Percentiles rank a stretch among this genome's conserved stretches.
These are phyloP conservation scores for Hemileccinum impolitum DNA, from an alignment of 768 basidiomycete genomes.

Conservation along the genomic window DNA sequence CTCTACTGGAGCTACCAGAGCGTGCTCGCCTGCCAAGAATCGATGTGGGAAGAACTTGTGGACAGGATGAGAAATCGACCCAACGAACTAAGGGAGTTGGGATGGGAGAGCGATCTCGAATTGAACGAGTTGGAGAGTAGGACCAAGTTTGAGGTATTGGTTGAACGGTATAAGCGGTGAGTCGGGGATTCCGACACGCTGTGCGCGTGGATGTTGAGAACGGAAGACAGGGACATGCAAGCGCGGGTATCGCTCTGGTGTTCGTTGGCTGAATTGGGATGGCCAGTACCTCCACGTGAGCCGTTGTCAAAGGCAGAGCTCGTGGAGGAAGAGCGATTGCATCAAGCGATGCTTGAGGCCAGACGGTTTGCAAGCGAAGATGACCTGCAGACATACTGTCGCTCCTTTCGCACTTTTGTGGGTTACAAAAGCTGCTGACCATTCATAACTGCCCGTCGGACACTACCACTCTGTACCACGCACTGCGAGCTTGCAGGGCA, in stretches of 20 bases:
- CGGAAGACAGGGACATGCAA: constrained; percentile 55
- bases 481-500: constrained; percentile 10
- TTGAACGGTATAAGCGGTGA: constrained; percentile 57
- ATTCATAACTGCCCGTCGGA: background rate
- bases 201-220: background rate
- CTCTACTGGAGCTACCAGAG: constrained; percentile 59
- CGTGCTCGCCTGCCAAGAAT: constrained; percentile 65
- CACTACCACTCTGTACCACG: background rate
- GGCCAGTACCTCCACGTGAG: constrained; percentile 56
- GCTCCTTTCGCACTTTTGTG: constrained; percentile 57
- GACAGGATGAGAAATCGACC: constrained; percentile 57
- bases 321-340: constrained; percentile 61
- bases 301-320: constrained; percentile 67
- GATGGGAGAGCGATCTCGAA: constrained; percentile 72
- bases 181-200: constrained; percentile 15
- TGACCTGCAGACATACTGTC: constrained; percentile 52
- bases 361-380: constrained; percentile 49
- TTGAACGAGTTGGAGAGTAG: constrained; percentile 53
- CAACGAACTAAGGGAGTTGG: constrained; percentile 50
- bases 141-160: constrained; percentile 54
- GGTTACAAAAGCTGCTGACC: constrained; percentile 46
- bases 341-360: constrained; percentile 59
- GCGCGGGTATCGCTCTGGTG: constrained; percentile 62
- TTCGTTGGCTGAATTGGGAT: constrained; percentile 56
- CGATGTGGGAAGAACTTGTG: constrained; percentile 75